phyloP scores from a whole-genome alignment of 2,329 filamentous ascomycete species.

The Epichloe gansuensis region DNA sequence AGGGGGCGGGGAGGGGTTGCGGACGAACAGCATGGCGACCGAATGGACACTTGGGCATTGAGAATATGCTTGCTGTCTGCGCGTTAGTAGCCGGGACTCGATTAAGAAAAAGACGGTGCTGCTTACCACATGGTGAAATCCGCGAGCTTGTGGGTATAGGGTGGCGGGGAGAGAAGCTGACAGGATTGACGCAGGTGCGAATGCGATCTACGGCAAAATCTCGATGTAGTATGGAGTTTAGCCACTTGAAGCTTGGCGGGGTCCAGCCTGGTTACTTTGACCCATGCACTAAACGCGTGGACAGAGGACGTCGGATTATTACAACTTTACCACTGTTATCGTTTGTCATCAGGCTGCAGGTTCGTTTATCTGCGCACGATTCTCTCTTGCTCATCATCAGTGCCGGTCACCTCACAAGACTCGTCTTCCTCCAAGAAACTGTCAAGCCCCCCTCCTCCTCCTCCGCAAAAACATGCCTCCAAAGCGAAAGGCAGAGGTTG shows the following conservation, averaged over 20 bases:
- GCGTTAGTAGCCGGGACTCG: not conserved
- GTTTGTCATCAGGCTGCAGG: not conserved
- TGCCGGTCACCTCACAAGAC: not conserved
- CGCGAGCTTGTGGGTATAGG: not conserved
- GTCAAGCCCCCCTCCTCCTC: slow-evolving; percentile 10
- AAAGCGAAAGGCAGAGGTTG: slow-evolving; percentile 54
- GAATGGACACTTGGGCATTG: slow-evolving; percentile 94
- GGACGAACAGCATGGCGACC: slow-evolving; percentile 80
- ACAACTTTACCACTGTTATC: not conserved
- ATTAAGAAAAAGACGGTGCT: not conserved
- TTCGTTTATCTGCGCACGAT: not conserved
- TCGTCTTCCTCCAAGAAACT: slow-evolving; percentile 1
- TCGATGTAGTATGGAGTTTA: not conserved
- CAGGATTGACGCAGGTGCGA: not conserved
- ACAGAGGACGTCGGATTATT: no score
- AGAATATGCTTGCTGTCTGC: slow-evolving; percentile 79
- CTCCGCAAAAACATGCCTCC: slow-evolving; percentile 41
- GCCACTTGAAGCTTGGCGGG: not conserved
- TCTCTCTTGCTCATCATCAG: not conserved
- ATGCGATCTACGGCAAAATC: not conserved
- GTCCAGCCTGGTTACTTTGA: not conserved
- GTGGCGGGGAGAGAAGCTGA: not conserved
- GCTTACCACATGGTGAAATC: slow-evolving; percentile 24
- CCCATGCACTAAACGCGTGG: no score
- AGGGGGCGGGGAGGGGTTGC: not conserved